Percentiles rank a stretch among this genome's conserved stretches.
These are phyloP conservation scores for Fusarium chuoi DNA, from an alignment of 2,329 filamentous ascomycete species.

Conservation along the genomic window DNA sequence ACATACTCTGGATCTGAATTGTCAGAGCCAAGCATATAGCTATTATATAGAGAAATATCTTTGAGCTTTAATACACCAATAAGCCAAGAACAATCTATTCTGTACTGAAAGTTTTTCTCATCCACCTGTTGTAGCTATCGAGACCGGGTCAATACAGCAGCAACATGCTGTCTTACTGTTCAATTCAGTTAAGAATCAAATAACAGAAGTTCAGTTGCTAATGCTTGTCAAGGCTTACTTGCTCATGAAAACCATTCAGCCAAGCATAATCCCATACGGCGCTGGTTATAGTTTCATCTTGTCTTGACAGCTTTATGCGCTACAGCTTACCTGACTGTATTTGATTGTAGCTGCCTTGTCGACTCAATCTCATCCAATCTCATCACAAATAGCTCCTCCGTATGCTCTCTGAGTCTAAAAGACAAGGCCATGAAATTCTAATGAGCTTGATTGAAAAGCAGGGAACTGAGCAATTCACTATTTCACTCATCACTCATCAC, in stretches of 20 bases:
- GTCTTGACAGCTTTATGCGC: background rate
- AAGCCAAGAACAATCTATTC: too few relatives aligned
- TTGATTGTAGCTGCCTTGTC: background rate
- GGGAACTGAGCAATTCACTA: too few relatives aligned
- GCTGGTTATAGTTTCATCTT: background rate
- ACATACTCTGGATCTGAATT: rapidly evolving
- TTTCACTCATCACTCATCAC: background rate
- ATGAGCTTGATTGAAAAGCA: too few relatives aligned
- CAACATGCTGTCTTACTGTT: rapidly evolving
- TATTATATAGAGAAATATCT: background rate
- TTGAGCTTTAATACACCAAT: background rate
- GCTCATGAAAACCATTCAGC: rapidly evolving
- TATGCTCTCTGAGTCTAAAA: too few relatives aligned
- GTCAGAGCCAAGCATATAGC: rapidly evolving
- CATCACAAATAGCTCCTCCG: rapidly evolving
- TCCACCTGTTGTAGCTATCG: rapidly evolving
- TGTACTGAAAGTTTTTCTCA: rapidly evolving
- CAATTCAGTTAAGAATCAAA: rapidly evolving
- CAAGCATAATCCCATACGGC: rapidly evolving
- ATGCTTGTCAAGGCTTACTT: rapidly evolving
- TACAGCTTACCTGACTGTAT: rapidly evolving
- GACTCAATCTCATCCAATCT: rapidly evolving
- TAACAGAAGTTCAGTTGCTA: background rate
- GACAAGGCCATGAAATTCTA: background rate
- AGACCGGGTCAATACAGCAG: background rate